Evolutionary conservation across 805 yeast genomes (phyloP).

Genomic region (Sugiyamaella floridensis): DNA sequence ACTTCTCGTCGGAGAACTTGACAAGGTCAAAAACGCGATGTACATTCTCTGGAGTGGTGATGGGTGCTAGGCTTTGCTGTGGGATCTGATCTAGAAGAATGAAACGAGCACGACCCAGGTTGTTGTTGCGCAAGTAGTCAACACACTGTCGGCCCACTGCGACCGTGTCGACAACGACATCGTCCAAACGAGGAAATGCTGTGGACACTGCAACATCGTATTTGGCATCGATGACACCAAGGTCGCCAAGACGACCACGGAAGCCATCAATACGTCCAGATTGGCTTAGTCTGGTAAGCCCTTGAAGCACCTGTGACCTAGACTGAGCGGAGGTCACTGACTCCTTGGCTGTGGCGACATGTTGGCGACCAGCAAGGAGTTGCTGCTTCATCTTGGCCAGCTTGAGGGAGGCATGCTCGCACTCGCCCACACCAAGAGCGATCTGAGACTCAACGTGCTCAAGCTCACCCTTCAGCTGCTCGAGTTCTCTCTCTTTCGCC

Average conservation of each 20-base stretch:
- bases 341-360: constrained; percentile 57
- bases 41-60: constrained; percentile 65
- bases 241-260: constrained; percentile 83
- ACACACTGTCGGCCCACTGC: constrained; percentile 71
- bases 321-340: constrained; percentile 53
- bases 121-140: constrained; percentile 72
- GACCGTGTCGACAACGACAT: constrained; percentile 82
- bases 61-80: constrained; percentile 48
- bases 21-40: constrained; percentile 84
- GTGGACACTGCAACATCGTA: constrained; percentile 94
- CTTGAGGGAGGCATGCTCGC: constrained; percentile 41
- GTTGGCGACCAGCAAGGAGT: constrained; percentile 50
- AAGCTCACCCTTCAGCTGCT: constrained; percentile 43
- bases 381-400: constrained; percentile 50
- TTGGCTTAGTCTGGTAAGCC: constrained; percentile 60
- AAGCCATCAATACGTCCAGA: constrained; percentile 83
- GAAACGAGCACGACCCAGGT: constrained; percentile 84
- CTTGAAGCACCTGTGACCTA: constrained; percentile 64
- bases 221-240: constrained; percentile 82
- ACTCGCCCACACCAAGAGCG: constrained; percentile 50
- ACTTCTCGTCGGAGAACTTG: constrained; percentile 55
- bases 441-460: constrained; percentile 48
- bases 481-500: constrained; percentile 41
- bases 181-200: constrained; percentile 85
- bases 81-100: constrained; percentile 71